Base-by-base conservation (phyloP, 2,329 filamentous ascomycete genomes). In the Pyrenophora graminea region DNA sequence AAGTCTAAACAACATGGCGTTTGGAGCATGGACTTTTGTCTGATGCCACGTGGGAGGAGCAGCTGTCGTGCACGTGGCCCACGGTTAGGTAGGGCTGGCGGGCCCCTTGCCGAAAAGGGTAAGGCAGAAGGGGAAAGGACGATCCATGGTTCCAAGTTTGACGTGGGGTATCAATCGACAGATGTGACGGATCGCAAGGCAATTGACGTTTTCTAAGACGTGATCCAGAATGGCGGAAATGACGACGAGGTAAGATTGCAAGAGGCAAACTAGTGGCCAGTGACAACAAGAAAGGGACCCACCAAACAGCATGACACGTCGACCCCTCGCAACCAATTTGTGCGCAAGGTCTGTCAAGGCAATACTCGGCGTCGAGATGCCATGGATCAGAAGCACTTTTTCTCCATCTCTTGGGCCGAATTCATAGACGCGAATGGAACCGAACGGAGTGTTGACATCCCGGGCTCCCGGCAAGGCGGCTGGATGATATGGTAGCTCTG, bases 361-460 rank as follows among this genome's bases (percentile, higher is more conserved):
- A 40, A 92, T 77, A 55, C 85, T 86, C 0, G 91, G 90, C 5
- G 90, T 94, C 42, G 85, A 89, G 63, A 94, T 92, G 4, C 91
- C 91, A 70, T 93, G 91, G 13, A 95, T 74, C 21, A 95, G 76
- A 12, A 95, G 75, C 1, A 93, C 85, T 64, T 86, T 91, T 23
- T 84, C 80, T 1, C 89, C 90, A 31, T 81, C 75, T 51, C 84
- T 80, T 0, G 89, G 88, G 0, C 91, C 91, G 82, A 87, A 94
- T 77, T 95, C 91, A 68, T 91, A 93, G 3, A 90, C 85, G 39
- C 86, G 78, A 55, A 90, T 82, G 4, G 76, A 83, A 13, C 90
- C 90, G 66, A 90, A 91, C 3, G 86, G 84, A 3, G 85, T 87
- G 10, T 77, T 68, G 13, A 94, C 84, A 67, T 91, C 84, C 51